Percentiles rank a stretch among this genome's conserved stretches.
phyloP scores from a whole-genome alignment of 2,329 filamentous ascomycete species.

The Calonectria leucothoes region DNA sequence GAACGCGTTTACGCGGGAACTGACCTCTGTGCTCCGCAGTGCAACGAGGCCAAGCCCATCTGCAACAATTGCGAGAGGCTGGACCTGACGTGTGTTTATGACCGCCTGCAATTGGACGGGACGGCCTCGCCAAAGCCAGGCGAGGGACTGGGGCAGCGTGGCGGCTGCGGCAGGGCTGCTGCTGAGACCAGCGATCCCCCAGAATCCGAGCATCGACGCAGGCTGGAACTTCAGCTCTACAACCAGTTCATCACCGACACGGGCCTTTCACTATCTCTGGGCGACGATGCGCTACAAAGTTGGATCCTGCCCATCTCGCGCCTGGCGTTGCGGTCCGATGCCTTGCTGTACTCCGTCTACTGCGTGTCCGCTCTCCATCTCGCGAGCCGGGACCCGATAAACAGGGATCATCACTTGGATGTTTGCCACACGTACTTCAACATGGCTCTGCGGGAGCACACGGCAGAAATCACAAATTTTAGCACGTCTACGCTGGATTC shows the following conservation, averaged over 20 bases:
- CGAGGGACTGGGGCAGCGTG: background rate
- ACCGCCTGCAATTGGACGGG: background rate
- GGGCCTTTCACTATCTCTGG: conserved; percentile 1
- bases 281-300: background rate
- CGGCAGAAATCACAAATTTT: conserved; percentile 7
- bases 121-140: background rate
- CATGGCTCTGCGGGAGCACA: conserved; percentile 16
- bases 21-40: background rate
- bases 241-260: conserved; percentile 9
- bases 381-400: background rate
- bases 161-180: too few relatives aligned
- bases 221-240: conserved; percentile 15
- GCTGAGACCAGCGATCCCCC: conserved; percentile 6
- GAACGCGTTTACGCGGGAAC: background rate
- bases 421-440: conserved; percentile 11
- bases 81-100: conserved; percentile 16
- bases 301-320: background rate
- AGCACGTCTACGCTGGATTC: conserved; percentile 1
- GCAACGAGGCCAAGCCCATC: conserved; percentile 20
- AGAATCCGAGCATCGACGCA: conserved; percentile 17
- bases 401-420: conserved; percentile 4
- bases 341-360: conserved; percentile 10
- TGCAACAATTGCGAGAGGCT: conserved; percentile 12
- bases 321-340: conserved; percentile 6
- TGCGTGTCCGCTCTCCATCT: conserved; percentile 10